A percentile compares a stretch with the other conserved stretches of the same genome.
Evolutionary conservation across 225 moss, liverwort and hornwort species (phyloP).

Genomic region (Climacium dendroides): DNA sequence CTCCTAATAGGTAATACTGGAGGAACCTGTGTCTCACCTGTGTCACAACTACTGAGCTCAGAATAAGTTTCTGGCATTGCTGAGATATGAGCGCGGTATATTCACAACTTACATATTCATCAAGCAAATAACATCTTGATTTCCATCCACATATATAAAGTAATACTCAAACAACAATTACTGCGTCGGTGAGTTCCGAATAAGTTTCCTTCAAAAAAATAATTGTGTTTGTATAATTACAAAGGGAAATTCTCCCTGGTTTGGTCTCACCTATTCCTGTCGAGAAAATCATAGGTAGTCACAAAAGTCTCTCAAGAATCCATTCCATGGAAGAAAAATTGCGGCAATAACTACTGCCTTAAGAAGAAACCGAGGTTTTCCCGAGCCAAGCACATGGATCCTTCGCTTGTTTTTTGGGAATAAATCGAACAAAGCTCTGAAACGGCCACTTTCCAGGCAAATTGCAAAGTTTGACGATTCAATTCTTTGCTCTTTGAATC

Average conservation of each 20-base stretch:
- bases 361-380: not conserved
- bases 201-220: too few species aligned
- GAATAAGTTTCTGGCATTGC: too few species aligned
- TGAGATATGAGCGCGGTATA: too few species aligned
- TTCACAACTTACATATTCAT: too few species aligned
- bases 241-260: not conserved
- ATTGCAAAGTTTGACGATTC: not conserved
- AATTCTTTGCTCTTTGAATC: not conserved
- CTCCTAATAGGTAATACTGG: too few species aligned
- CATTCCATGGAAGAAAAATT: not conserved
- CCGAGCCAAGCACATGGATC: not conserved
- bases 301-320: not conserved
- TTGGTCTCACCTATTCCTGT: not conserved
- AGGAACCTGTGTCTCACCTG: too few species aligned
- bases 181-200: not conserved
- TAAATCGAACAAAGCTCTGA: not conserved
- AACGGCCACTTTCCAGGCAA: constrained; percentile 26
- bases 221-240: not conserved
- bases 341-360: not conserved
- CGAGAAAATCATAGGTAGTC: not conserved
- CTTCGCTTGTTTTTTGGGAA: not conserved
- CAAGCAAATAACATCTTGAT: too few species aligned
- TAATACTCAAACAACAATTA: not conserved
- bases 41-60: too few species aligned
- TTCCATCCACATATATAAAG: too few species aligned